These are phyloP conservation scores for Colletotrichum tofieldiae DNA, from an alignment of 2,329 filamentous ascomycete species.

Conservation along the genomic window DNA sequence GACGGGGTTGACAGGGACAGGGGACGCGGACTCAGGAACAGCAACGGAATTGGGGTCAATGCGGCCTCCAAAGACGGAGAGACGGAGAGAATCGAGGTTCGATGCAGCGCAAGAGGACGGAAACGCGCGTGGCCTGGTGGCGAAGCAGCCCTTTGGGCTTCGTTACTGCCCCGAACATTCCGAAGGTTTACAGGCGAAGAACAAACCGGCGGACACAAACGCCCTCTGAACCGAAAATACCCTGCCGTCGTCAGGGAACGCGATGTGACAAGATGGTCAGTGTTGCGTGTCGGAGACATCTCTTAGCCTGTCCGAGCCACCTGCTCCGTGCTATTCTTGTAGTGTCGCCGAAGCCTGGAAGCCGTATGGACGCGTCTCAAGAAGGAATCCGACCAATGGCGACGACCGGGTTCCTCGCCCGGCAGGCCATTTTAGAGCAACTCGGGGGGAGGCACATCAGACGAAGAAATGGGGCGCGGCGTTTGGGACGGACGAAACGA, in stretches of 20 bases:
- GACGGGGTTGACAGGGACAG: constrained; percentile 15
- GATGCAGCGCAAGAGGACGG: not conserved
- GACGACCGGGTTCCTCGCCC: constrained; percentile 13
- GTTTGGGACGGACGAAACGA: not conserved
- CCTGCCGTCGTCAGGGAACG: not conserved
- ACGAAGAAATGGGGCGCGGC: constrained; percentile 17
- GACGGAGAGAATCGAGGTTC: constrained; percentile 6
- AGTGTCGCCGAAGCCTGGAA: not conserved
- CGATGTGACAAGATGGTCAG: not conserved
- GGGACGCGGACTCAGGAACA: constrained; percentile 14
- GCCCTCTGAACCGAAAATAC: not conserved
- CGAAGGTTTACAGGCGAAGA: not conserved
- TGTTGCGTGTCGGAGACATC: constrained; percentile 24
- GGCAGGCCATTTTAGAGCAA: not conserved
- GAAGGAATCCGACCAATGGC: not conserved
- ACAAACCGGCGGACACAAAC: not conserved
- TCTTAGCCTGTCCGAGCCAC: constrained; percentile 13
- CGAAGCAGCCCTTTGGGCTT: not conserved
- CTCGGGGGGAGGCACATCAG: not conserved
- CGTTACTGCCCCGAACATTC: not conserved
- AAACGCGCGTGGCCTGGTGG: constrained; percentile 21
- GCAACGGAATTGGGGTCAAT: constrained; percentile 1
- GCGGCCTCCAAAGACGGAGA: not conserved
- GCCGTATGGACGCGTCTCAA: constrained; percentile 23
- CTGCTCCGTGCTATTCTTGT: constrained; percentile 18